Conservation (phyloP, 1,139 yeast species). For the Saccharomyces hybrid region DNA sequence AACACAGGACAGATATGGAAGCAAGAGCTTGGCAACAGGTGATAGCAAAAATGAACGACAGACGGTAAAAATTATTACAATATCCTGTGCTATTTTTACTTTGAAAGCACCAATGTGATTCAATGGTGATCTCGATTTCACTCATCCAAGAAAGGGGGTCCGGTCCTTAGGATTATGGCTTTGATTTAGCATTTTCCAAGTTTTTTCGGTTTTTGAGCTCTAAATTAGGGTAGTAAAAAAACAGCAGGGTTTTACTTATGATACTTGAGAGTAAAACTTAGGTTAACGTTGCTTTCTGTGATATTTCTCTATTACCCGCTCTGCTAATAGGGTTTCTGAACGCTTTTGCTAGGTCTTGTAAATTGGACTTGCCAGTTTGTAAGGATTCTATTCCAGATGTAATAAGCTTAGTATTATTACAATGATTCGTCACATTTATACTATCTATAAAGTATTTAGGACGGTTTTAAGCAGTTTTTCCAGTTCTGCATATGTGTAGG, state of each 20-base stretch:
- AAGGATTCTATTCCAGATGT: background rate
- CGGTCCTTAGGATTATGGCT: background rate
- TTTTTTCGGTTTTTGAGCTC: background rate
- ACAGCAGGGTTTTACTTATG: too few relatives aligned
- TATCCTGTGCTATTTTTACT: background rate
- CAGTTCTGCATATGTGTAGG: slow-evolving; percentile 68
- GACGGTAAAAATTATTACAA: background rate
- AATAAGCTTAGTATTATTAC: background rate
- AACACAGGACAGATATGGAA: background rate
- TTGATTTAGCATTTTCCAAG: background rate
- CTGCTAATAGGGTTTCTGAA: too few relatives aligned
- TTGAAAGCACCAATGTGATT: background rate
- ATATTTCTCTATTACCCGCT: too few relatives aligned
- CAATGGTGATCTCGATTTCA: background rate
- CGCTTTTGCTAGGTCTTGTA: too few relatives aligned
- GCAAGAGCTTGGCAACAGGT: background rate
- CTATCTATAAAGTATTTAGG: slow-evolving; percentile 5
- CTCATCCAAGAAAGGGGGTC: background rate
- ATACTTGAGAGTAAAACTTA: background rate
- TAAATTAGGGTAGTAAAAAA: background rate
- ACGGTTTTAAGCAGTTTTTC: slow-evolving; percentile 49
- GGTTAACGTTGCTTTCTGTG: background rate
- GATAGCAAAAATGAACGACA: background rate
- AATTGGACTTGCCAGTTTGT: too few relatives aligned
- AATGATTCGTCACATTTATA: background rate